phyloP scores from a whole-genome alignment of 2,329 filamentous ascomycete genomes.

The Aspergillus sp. region DNA sequence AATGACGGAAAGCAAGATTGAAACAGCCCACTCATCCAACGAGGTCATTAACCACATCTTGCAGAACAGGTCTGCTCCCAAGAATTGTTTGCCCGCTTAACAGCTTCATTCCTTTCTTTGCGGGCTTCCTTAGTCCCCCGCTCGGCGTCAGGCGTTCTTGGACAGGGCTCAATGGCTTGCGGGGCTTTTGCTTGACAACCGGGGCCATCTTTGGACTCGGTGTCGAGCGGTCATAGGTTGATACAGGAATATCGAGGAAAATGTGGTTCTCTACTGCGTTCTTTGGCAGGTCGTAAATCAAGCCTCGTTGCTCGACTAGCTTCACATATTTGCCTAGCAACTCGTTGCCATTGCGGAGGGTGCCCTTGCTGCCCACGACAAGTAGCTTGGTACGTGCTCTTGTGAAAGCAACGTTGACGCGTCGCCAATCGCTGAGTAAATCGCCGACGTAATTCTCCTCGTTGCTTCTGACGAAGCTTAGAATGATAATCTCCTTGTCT shows the following conservation, averaged over 20 bases:
- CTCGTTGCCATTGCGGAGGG: slow-evolving; percentile 70
- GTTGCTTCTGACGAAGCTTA: slow-evolving; percentile 88
- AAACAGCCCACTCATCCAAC: slow-evolving; percentile 30
- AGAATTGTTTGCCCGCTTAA: slow-evolving; percentile 59
- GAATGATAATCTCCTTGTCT: slow-evolving; percentile 89
- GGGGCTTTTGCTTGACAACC: slow-evolving; percentile 27
- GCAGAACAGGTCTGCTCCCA: slow-evolving; percentile 69
- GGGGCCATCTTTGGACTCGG: slow-evolving; percentile 41
- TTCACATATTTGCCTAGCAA: slow-evolving; percentile 76
- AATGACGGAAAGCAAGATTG: slow-evolving; percentile 5
- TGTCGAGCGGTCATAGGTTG: slow-evolving; percentile 30
- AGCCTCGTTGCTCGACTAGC: slow-evolving; percentile 76
- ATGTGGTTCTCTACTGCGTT: slow-evolving; percentile 69
- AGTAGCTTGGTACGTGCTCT: slow-evolving; percentile 89
- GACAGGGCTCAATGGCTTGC: slow-evolving; percentile 38
- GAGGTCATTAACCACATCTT: slow-evolving; percentile 76
- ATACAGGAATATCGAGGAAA: slow-evolving; percentile 58
- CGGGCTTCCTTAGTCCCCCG: slow-evolving; percentile 56
- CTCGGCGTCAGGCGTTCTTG: slow-evolving; percentile 33
- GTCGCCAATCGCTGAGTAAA: slow-evolving; percentile 83
- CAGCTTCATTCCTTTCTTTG: slow-evolving; percentile 63
- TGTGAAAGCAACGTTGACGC: slow-evolving; percentile 96
- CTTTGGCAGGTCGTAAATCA: slow-evolving; percentile 74
- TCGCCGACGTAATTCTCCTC: slow-evolving; percentile 84
- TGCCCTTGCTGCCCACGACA: slow-evolving; percentile 80